Conservation (phyloP, 2,329 filamentous ascomycete species). For the Trichoderma endophyticum region DNA sequence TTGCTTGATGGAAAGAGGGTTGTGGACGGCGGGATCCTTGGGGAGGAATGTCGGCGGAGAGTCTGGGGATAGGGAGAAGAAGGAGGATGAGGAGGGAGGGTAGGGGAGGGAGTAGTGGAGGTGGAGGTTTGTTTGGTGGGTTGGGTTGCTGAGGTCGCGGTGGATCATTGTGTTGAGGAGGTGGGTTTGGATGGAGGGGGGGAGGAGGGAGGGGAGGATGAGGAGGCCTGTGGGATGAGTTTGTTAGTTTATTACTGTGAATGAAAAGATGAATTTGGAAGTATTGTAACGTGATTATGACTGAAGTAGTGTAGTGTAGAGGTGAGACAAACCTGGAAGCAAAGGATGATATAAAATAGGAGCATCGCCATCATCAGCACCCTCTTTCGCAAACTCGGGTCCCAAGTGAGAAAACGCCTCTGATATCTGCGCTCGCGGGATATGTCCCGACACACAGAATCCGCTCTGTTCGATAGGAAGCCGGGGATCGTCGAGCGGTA, state of each 20-base stretch:
- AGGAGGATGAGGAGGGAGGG: slow-evolving; percentile 48
- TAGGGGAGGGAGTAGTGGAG: slow-evolving; percentile 74
- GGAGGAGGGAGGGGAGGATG: slow-evolving; percentile 72
- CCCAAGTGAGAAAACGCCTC: slow-evolving; percentile 44
- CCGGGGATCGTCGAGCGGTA: slow-evolving; percentile 55
- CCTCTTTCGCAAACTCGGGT: slow-evolving; percentile 31
- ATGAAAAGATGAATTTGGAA: too few species aligned
- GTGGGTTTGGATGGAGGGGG: slow-evolving; percentile 62
- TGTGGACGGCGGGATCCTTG: slow-evolving; percentile 71
- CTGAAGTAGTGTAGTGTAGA: neutral
- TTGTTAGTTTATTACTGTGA: neutral
- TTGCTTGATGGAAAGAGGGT: slow-evolving; percentile 64
- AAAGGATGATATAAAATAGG: slow-evolving; percentile 62
- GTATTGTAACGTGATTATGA: too few species aligned
- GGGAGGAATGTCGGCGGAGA: slow-evolving; percentile 59
- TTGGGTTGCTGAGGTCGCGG: slow-evolving; percentile 66
- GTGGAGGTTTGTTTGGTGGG: slow-evolving; percentile 87
- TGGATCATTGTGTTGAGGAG: slow-evolving; percentile 75
- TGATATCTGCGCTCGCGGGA: slow-evolving; percentile 42
- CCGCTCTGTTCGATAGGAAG: slow-evolving; percentile 36
- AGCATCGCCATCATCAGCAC: slow-evolving; percentile 32
- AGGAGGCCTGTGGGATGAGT: slow-evolving; percentile 62
- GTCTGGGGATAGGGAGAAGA: slow-evolving; percentile 52
- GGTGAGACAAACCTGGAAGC: slow-evolving; percentile 59
- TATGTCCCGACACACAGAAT: slow-evolving; percentile 45